Conservation (phyloP, 352 stramenopile genomes). For the Globisporangium splendens region DNA sequence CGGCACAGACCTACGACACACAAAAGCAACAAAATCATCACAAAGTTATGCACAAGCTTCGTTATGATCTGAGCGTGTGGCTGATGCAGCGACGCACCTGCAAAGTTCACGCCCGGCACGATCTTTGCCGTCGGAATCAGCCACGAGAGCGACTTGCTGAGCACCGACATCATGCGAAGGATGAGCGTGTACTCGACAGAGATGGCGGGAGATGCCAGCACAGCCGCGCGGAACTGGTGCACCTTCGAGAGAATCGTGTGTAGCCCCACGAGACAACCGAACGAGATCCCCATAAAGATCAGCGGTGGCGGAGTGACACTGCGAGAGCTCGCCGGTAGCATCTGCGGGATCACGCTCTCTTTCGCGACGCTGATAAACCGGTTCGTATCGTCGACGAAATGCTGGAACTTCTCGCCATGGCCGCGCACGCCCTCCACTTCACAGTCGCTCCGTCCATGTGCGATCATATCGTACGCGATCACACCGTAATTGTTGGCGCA, state of each 20-base stretch:
- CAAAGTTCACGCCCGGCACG: constrained; percentile 56
- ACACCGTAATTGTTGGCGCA: constrained; percentile 42
- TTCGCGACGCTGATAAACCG: constrained; percentile 45
- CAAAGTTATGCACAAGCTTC: background rate
- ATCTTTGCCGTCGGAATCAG: constrained; percentile 41
- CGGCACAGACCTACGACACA: constrained; percentile 29
- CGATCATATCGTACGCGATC: constrained; percentile 60
- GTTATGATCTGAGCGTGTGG: too few relatives aligned
- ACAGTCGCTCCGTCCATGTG: constrained; percentile 53
- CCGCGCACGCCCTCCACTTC: constrained; percentile 30
- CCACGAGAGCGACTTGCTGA: constrained; percentile 38
- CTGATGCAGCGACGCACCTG: too few relatives aligned
- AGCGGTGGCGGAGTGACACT: constrained; percentile 21
- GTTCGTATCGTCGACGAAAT: constrained; percentile 75
- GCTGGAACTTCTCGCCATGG: constrained; percentile 48
- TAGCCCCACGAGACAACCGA: constrained; percentile 55
- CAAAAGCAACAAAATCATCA: constrained; percentile 9
- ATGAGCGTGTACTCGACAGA: constrained; percentile 52
- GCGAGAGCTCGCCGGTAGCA: constrained; percentile 20
- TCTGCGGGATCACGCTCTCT: constrained; percentile 25
- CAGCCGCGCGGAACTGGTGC: constrained; percentile 42
- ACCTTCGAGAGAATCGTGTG: constrained; percentile 46
- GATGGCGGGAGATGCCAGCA: constrained; percentile 57
- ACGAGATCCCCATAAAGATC: constrained; percentile 67
- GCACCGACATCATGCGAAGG: constrained; percentile 34